A percentile compares a stretch with the other conserved stretches of the same genome.
These are phyloP conservation scores for Melaleuca alternifolia DNA, from an alignment of 345 rosid genomes.

Conservation along the genomic window DNA sequence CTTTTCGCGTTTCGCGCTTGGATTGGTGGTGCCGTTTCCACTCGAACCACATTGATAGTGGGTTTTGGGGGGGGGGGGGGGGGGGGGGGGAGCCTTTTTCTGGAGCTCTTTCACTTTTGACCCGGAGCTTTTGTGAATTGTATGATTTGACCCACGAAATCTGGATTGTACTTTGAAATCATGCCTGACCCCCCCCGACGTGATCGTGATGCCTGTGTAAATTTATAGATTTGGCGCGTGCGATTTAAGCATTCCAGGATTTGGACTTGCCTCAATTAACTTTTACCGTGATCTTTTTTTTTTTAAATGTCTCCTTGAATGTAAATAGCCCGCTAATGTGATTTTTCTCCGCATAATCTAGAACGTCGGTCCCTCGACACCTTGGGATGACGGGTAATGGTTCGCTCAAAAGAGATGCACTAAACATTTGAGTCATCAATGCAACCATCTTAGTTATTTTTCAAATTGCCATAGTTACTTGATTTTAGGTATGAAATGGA, in stretches of 20 bases:
- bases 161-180: not conserved
- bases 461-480: not conserved
- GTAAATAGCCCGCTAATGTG: not conserved
- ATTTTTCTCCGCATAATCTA: not conserved
- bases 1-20: not conserved
- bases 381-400: not conserved
- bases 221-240: not conserved
- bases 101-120: not conserved
- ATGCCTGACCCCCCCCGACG: not conserved
- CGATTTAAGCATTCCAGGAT: not conserved
- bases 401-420: not conserved
- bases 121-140: not conserved
- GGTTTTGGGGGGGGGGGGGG: too few species aligned
- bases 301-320: not conserved
- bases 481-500: not conserved
- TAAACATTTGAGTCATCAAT: not conserved
- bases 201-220: not conserved
- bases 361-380: not conserved
- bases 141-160: not conserved
- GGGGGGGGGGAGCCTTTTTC: not conserved
- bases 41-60: too few species aligned
- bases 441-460: not conserved
- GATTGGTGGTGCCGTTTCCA: not conserved
- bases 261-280: not conserved
- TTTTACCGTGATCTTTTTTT: not conserved